Evolutionary conservation across 805 yeast species (phyloP), one percentile per base, ranked within the genome.

Genomic region (Millerago galiae): DNA sequence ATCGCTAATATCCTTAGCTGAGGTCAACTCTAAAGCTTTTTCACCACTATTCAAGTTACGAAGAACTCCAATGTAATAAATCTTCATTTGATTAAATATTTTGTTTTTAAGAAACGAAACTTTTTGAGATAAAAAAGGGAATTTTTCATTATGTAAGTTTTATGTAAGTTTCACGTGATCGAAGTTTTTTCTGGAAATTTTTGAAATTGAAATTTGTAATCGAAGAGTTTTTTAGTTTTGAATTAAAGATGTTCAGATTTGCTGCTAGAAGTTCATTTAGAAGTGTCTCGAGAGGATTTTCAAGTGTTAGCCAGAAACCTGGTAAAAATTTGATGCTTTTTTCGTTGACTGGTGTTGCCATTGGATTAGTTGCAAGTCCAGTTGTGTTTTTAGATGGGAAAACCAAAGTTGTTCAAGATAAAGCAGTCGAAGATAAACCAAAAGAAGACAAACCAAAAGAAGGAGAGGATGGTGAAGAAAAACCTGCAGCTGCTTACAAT

Each of bases 21-120:
- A 73, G 7, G 88, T 68, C 41, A 93, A 73, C 64, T 88, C 96
- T 35, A 87, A 63, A 15, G 95, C 81, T 55, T 76, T 75, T 35
- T 73, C 78, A 35, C 71, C 74, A 8, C 66, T 71, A 21, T 63
- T 60, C 18, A 30, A 2, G 47, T 80, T 78, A 56, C 87, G 82
- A 48, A 91, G 70, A 38, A 93, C 76, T 36, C 96, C 98, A 50
- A 93, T 80, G 64, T 90, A 91, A 65, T 80, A 89, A 47, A 93
- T 75, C 74, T 88, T 89, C 99, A 93, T 93, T 8, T 14, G 29
- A 12, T 27, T 9, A 7, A 13, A 15, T 8, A 13, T 13, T 13
- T 26, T 9, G 7, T 16, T 31, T 13, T 31, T 31, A 18, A 10
- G 11, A 13, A 13, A n/a, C 12, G 30, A 11, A 21, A 21, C 24